Percentiles rank a stretch among this genome's conserved stretches.
These are phyloP conservation scores for Microbotryomycetes sp. DNA, from an alignment of 1,284 basidiomycete species.

Conservation along the genomic window DNA sequence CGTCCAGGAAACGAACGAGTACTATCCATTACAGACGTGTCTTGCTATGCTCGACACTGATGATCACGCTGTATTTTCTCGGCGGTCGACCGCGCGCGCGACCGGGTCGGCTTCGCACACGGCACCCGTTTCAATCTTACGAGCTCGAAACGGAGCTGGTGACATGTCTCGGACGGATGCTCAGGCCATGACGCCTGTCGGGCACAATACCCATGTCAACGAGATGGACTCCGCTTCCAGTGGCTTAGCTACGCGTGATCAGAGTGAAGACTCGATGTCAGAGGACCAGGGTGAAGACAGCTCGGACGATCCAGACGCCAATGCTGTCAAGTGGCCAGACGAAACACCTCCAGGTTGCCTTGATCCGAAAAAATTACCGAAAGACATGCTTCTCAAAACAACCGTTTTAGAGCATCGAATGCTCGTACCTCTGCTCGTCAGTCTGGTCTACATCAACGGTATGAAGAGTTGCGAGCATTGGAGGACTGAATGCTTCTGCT, in stretches of 20 bases:
- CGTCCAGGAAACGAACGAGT: constrained; percentile 62
- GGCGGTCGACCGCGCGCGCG: background rate
- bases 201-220: background rate
- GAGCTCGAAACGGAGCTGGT: too few relatives aligned
- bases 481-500: background rate
- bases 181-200: background rate
- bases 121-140: constrained; percentile 44
- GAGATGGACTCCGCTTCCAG: background rate
- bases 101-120: too few relatives aligned
- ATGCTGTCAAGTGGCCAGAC: constrained; percentile 30
- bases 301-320: constrained; percentile 15
- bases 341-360: constrained; percentile 40
- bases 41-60: constrained; percentile 55
- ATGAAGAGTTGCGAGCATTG: background rate
- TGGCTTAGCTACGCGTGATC: background rate
- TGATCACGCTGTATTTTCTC: constrained; percentile 58
- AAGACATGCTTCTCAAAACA: constrained; percentile 18
- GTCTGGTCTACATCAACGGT: background rate
- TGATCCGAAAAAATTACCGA: constrained; percentile 32
- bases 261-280: background rate
- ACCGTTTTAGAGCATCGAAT: constrained; percentile 28
- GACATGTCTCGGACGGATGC: too few relatives aligned
- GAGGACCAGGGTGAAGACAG: background rate
- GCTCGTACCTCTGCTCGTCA: constrained; percentile 27
- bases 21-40: constrained; percentile 61